phyloP scores from a whole-genome alignment of 345 rosid species.

The Ceriops zippeliana region DNA sequence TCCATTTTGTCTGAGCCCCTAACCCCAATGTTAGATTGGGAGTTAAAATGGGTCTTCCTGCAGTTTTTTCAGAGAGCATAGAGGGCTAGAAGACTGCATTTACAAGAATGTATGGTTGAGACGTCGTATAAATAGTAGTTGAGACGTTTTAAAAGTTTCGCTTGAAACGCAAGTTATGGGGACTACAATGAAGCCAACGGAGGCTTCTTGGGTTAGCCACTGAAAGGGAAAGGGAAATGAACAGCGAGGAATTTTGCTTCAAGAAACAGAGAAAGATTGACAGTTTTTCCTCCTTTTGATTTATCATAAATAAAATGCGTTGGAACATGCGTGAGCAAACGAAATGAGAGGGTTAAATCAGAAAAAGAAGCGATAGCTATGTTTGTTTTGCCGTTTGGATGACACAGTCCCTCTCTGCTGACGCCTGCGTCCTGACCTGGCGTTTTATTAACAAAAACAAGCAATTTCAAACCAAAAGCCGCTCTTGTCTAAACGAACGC shows the following conservation, averaged over 20 bases:
- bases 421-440: background rate
- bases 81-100: constrained; percentile 23
- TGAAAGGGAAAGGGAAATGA: constrained; percentile 32
- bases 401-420: constrained; percentile 34
- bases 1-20: constrained; percentile 30
- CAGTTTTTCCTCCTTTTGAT: background rate
- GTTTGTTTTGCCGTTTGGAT: constrained; percentile 50
- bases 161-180: constrained; percentile 51
- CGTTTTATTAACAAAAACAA: background rate
- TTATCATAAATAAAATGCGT: background rate
- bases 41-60: constrained; percentile 22
- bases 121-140: constrained; percentile 67
- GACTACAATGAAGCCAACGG: constrained; percentile 19
- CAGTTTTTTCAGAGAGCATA: constrained; percentile 16
- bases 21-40: background rate
- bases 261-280: constrained; percentile 51
- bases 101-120: constrained; percentile 50
- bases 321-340: background rate
- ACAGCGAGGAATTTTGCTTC: constrained; percentile 49
- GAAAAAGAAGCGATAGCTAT: constrained; percentile 27
- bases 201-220: constrained; percentile 16
- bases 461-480: too few species aligned
- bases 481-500: too few species aligned
- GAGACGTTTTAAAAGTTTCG: constrained; percentile 36
- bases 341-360: too few species aligned